A percentile compares a stretch with the other conserved stretches of the same genome.
These are phyloP conservation scores for Ilex paraguariensis DNA, from an alignment of 305 asterid species.

Conservation along the genomic window DNA sequence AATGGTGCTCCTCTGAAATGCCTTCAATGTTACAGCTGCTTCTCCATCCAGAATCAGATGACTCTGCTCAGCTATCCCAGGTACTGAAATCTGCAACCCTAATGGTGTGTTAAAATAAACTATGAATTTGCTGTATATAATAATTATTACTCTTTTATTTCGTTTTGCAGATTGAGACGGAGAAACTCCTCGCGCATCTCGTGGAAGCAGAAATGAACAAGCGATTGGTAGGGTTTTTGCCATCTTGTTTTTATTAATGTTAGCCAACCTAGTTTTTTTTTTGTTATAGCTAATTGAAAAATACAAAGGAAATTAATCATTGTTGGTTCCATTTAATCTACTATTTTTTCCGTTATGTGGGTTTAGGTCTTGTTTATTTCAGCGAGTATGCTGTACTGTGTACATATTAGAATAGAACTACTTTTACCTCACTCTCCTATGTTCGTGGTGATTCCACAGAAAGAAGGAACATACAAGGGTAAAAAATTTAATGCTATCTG, in stretches of 20 bases:
- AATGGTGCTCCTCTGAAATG: conserved; percentile 8
- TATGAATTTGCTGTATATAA: too few relatives aligned
- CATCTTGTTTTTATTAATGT: neutral
- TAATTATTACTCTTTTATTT: too few relatives aligned
- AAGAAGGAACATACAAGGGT: conserved; percentile 98
- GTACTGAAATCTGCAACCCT: conserved; percentile 28
- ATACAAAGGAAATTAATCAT: too few relatives aligned
- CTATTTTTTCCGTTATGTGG: too few relatives aligned
- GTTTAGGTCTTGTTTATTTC: too few relatives aligned
- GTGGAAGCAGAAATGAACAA: conserved; percentile 95
- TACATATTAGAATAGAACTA: too few relatives aligned
- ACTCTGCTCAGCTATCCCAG: conserved; percentile 99
- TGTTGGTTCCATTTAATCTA: too few relatives aligned
- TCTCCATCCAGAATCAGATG: conserved; percentile 93
- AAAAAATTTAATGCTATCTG: conserved; percentile 95
- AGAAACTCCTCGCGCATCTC: conserved; percentile 90
- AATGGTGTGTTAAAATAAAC: neutral
- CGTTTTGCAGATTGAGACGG: conserved; percentile 75
- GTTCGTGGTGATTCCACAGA: conserved; percentile 36
- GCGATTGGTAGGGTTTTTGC: conserved; percentile 48
- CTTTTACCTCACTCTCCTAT: too few relatives aligned
- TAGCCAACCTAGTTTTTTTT: neutral
- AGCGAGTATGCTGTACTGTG: too few relatives aligned
- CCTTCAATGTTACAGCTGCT: conserved; percentile 54
- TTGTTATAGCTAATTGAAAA: neutral